phyloP scores from a whole-genome alignment of 306 rosid genomes.

The Lathyrus oleraceus region DNA sequence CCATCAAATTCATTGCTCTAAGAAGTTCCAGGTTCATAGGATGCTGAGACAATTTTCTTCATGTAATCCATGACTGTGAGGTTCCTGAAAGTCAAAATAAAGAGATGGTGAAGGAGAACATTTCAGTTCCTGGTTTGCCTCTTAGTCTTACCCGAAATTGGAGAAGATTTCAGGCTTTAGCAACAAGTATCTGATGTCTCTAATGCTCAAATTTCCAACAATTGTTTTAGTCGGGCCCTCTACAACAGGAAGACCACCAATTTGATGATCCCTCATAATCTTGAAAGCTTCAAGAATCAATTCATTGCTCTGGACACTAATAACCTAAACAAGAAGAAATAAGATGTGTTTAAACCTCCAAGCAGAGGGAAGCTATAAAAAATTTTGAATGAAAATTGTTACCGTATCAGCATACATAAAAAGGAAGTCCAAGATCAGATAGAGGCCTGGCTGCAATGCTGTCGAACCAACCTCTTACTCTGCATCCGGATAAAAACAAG shows the following conservation, averaged over 20 bases:
- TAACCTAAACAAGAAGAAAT: slow-evolving; percentile 50
- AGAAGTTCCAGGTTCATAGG: too few relatives aligned
- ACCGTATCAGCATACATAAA: slow-evolving; percentile 69
- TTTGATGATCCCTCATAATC: slow-evolving; percentile 71
- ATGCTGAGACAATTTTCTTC: too few relatives aligned
- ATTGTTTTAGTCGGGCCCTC: slow-evolving; percentile 66
- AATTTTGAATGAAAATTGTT: slow-evolving; percentile 21
- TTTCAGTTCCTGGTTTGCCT: slow-evolving; percentile 19
- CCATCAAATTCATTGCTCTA: too few relatives aligned
- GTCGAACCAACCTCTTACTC: too few relatives aligned
- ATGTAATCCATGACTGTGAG: too few relatives aligned
- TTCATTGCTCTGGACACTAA: slow-evolving; percentile 61
- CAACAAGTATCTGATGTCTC: slow-evolving; percentile 70
- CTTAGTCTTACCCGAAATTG: slow-evolving; percentile 61
- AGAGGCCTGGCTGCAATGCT: slow-evolving; percentile 56
- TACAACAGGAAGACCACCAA: slow-evolving; percentile 84
- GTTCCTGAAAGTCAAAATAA: too few relatives aligned
- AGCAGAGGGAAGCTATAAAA: slow-evolving; percentile 16
- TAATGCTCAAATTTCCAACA: slow-evolving; percentile 73
- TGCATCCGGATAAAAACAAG: too few relatives aligned
- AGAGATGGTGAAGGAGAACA: slow-evolving; percentile 9
- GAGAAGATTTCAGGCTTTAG: slow-evolving; percentile 79
- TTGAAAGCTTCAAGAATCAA: slow-evolving; percentile 90
- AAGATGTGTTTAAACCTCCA: slow-evolving; percentile 18
- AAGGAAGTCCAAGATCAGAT: slow-evolving; percentile 84